Percentiles rank a stretch among this genome's conserved stretches.
These are phyloP conservation scores for Takashimella tepidaria DNA, from an alignment of 1,284 basidiomycete species.

Conservation along the genomic window DNA sequence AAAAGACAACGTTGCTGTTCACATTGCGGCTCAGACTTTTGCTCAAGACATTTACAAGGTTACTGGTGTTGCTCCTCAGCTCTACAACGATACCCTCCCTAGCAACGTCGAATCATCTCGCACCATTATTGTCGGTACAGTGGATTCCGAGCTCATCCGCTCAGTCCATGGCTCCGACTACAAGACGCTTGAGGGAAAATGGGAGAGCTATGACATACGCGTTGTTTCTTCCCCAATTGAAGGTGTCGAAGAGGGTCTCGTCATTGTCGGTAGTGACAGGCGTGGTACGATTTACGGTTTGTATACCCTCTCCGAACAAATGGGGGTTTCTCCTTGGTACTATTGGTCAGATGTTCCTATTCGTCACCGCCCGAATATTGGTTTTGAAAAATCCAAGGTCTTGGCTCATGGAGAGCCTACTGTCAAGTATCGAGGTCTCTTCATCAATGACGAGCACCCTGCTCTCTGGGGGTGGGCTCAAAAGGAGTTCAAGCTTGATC, in stretches of 20 bases:
- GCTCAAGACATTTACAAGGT: conserved; percentile 59
- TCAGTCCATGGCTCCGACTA: conserved; percentile 8
- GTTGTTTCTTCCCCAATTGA: conserved; percentile 58
- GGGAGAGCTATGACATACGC: conserved; percentile 58
- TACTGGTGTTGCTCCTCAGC: conserved; percentile 53
- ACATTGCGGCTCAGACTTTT: conserved; percentile 59
- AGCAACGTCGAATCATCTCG: conserved; percentile 12
- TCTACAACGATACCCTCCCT: conserved; percentile 33
- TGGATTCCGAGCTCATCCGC: conserved; percentile 53
- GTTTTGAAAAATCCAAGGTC: conserved; percentile 50
- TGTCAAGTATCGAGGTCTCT: conserved; percentile 64
- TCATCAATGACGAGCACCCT: conserved; percentile 61
- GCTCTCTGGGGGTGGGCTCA: conserved; percentile 55
- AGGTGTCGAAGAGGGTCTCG: conserved; percentile 58
- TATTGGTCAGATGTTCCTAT: conserved; percentile 62
- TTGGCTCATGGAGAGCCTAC: conserved; percentile 63
- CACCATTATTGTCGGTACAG: conserved; percentile 63
- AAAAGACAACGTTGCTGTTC: conserved; percentile 48
- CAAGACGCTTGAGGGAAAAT: conserved; percentile 54
- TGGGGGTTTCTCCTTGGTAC: conserved; percentile 51
- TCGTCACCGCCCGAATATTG: conserved; percentile 53
- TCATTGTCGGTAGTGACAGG: conserved; percentile 61
- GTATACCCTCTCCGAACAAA: conserved; percentile 67
- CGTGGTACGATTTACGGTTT: conserved; percentile 58
- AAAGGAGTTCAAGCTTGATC: conserved; percentile 60